Base-by-base conservation (phyloP, 2,329 filamentous ascomycete genomes). In the Thermothelomyces thermophilus region DNA sequence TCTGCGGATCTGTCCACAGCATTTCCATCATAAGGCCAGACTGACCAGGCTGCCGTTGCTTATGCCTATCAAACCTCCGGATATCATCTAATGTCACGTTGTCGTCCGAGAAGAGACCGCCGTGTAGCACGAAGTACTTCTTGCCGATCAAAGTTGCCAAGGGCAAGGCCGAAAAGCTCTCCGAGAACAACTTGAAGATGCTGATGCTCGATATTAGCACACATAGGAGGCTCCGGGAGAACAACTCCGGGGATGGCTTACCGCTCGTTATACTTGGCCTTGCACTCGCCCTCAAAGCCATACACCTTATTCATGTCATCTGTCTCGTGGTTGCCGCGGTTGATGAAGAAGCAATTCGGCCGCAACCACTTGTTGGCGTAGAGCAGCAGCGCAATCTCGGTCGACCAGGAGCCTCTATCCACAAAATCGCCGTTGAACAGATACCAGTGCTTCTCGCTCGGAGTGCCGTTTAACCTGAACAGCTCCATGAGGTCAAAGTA, bases 301-400 rank as follows among this genome's bases (percentile, higher is more conserved):
- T 98, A 98, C 47, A 93, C 90, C 58, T 89, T 83, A 75, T 98
- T 98, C 93, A 98, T 98, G 69, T 96, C 91, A 66, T 97, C 91
- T 42, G 93, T 97, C 73, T 98, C 93, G 71, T 98, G 93, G 70
- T 98, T 98, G 60, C 93, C 93, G 55, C 93, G 83, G 75, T 98
- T 98, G 57, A 98, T 74, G 80, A 95, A 97, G 76, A 98, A 91
- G 48, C 76, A 82, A 37, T 82, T 80, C 7, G 93, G 93, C 48
- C 87, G 83, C 62, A 97, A 70, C 91, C 89, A 95, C 74, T 98
- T 98, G 77, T 95, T 95, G 39, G 91, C 87, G 68, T 96, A 98
- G 17, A 98, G 76, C 10, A 96, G 75, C 41, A 98, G 76, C 10
- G 90, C 91, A 60, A 98, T 94, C 67, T 98, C 93, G n/a, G 84